Base-by-base conservation (phyloP, 257 asterid genomes). In the Plantago elongata region DNA sequence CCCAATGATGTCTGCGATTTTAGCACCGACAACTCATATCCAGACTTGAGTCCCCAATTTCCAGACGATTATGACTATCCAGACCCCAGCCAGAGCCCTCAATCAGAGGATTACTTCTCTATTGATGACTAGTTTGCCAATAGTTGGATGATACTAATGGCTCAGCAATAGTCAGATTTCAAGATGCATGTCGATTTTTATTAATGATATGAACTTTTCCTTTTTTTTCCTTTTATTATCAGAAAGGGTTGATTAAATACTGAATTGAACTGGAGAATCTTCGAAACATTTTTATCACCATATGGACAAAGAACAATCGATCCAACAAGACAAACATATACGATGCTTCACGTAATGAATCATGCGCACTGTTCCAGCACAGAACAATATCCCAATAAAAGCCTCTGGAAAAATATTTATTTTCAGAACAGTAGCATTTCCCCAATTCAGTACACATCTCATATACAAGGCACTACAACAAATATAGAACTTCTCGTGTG, bases 381-480 rank as follows among this genome's bases (percentile, higher is more conserved):
- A 22, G 27, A 2, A 34, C 40, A 34, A 14, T 14, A n/a, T 49
- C 54, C 27, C 54, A 49, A 14, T 16, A 48, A 3, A 48, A 48
- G 16, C 14, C 9, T 1, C 16, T 13, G 16, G 52, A 11, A 43
- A 40, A 37, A 46, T 4, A 44, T 58, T 40, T 58, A 58, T 58
- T 58, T 4, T 42, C 27, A 58, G 6, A 58, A 58, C n/a, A 57
- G 62, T 11, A 58, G 18, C 50, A n/a, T 14, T 13, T 43, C 7
- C 14, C 50, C 13, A 58, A 4, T 52, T 54, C 59, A 27, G 59
- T 43, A 27, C 51, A 58, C 51, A 58, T 58, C 63, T 58, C 63
- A 42, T 58, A 5, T 58, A 42, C 63, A 58, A 42, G 17, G 46
- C 14, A 56, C 13, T 34, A 56, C 27, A 44, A 42, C 51, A 34